These are phyloP conservation scores for Lathyrus aphaca DNA, from an alignment of 306 rosid species.

Conservation along the genomic window DNA sequence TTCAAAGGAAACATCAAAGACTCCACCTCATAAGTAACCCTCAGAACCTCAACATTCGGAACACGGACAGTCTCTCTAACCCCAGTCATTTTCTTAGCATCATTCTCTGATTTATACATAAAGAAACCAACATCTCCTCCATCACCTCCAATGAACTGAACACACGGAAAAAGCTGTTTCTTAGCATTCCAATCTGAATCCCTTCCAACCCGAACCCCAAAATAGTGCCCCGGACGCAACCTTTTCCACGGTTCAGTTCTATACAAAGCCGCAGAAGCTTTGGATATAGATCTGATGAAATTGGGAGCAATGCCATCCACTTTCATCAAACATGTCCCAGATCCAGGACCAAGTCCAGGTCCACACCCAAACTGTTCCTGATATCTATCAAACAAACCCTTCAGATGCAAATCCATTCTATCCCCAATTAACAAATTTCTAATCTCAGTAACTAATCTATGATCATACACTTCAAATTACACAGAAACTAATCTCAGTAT, in stretches of 20 bases:
- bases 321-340: conserved; percentile 69
- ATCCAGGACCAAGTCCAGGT: conserved; percentile 78
- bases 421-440: conserved; percentile 8
- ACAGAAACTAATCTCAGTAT: background rate
- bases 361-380: conserved; percentile 78
- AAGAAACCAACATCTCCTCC: conserved; percentile 67
- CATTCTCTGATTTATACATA: conserved; percentile 64
- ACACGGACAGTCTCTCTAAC: conserved; percentile 59
- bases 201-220: conserved; percentile 67
- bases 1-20: conserved; percentile 67
- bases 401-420: conserved; percentile 72
- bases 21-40: conserved; percentile 65
- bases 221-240: conserved; percentile 57
- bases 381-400: conserved; percentile 63
- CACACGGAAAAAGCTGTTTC: conserved; percentile 68
- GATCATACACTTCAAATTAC: conserved; percentile 10
- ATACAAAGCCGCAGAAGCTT: conserved; percentile 67
- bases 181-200: conserved; percentile 66
- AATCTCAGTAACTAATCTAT: background rate
- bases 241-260: conserved; percentile 71
- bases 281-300: conserved; percentile 59
- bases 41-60: conserved; percentile 62
- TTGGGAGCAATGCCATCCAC: conserved; percentile 64
- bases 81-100: conserved; percentile 73
- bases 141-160: conserved; percentile 76